Evolutionary conservation across 805 yeast genomes (phyloP).

Genomic region (Yamadazyma paraphyllophila): DNA sequence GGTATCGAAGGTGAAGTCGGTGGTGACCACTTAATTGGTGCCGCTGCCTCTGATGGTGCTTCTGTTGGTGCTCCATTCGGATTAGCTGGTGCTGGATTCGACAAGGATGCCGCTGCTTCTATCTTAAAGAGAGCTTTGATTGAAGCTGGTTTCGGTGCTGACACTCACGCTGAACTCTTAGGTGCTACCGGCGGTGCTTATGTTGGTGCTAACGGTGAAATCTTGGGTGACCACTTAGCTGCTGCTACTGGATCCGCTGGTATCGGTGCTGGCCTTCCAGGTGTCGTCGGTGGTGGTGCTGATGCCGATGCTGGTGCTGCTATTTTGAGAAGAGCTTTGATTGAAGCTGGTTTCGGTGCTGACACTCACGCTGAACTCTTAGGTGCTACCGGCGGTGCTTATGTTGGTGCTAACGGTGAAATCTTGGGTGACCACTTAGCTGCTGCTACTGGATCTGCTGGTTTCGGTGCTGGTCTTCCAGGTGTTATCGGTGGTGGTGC

Average conservation of each 20-base stretch:
- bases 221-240: conserved; percentile 15
- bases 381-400: conserved; percentile 9
- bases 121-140: conserved; percentile 10
- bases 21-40: conserved; percentile 8
- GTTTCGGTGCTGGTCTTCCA: conserved; percentile 7
- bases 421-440: conserved; percentile 16
- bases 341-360: conserved; percentile 11
- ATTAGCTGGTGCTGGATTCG: conserved; percentile 3
- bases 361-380: conserved; percentile 10
- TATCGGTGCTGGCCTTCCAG: conserved; percentile 6
- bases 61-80: conserved; percentile 7
- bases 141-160: conserved; percentile 10
- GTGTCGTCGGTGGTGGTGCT: background rate
- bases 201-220: conserved; percentile 13
- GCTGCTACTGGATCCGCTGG: conserved; percentile 13
- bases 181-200: conserved; percentile 10
- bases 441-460: conserved; percentile 11
- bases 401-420: conserved; percentile 10
- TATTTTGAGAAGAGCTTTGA: conserved; percentile 13
- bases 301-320: conserved; percentile 8
- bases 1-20: conserved; percentile 7
- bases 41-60: conserved; percentile 6
- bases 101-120: conserved; percentile 6
- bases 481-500: conserved; percentile 6
- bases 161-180: conserved; percentile 5